Evolutionary conservation across 2,329 filamentous ascomycete species (phyloP).

Genomic region (Dryadomyces sulphureus): DNA sequence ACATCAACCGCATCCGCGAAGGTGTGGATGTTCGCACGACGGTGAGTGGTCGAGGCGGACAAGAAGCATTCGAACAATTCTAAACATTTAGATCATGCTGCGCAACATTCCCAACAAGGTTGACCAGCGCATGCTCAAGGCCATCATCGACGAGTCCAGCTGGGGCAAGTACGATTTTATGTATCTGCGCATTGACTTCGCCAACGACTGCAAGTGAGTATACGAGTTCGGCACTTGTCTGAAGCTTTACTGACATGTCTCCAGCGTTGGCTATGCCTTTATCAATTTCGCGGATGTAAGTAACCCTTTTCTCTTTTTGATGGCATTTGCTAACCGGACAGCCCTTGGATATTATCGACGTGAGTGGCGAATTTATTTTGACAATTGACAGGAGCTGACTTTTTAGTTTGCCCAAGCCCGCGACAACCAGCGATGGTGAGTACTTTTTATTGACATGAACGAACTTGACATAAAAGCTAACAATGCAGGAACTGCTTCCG

Average conservation of each 20-base stretch:
- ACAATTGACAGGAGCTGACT: too few species aligned
- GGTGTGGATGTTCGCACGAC: conserved; percentile 64
- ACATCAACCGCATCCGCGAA: conserved; percentile 42
- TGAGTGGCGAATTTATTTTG: conserved; percentile 23
- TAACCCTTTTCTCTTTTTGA: background rate
- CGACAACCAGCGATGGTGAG: conserved; percentile 55
- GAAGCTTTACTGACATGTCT: conserved; percentile 14
- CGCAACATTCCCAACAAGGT: conserved; percentile 91
- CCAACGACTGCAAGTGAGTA: conserved; percentile 69
- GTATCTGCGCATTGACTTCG: conserved; percentile 84
- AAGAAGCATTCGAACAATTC: background rate
- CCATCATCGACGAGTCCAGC: conserved; percentile 63
- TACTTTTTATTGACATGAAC: background rate
- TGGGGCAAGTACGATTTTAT: conserved; percentile 84
- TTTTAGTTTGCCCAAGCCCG: conserved; percentile 60
- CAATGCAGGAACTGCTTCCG: conserved; percentile 58
- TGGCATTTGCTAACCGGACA: conserved; percentile 15
- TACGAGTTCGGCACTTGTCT: background rate
- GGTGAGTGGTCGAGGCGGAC: conserved; percentile 27
- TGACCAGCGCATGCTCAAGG: conserved; percentile 61
- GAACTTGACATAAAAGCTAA: background rate
- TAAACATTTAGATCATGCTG: conserved; percentile 70
- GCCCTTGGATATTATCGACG: conserved; percentile 60
- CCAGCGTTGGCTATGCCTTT: conserved; percentile 88
- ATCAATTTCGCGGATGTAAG: conserved; percentile 82